Evolutionary conservation across 2,329 filamentous ascomycete species (phyloP), one percentile per base, ranked within the genome.

Genomic region (Diaporthe vaccinii): DNA sequence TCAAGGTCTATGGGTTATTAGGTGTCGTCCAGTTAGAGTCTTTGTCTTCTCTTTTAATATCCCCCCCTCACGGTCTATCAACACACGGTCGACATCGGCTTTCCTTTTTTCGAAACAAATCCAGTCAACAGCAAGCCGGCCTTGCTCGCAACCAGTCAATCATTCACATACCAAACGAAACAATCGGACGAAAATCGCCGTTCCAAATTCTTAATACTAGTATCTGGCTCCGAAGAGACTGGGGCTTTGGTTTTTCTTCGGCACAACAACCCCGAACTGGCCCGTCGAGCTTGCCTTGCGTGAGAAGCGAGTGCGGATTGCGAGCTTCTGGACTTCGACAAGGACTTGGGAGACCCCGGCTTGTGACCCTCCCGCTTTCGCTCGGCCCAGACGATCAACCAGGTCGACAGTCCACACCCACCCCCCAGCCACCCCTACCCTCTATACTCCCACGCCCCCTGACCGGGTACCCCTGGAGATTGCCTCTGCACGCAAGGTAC

Each of bases 101-200:
- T 62, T 71, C 68, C 53, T 61, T 72, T 73, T 67, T 67, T n/a
- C 39, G 73, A 75, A 75, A 76, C 75, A 76, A 77, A 78, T 85
- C 79, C 83, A 82, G 84, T 85, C 71, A 77, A 86, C 84, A 83
- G 87, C 89, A 90, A 91, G 89, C 89, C 82, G 89, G 89, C 85
- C 89, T 91, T 91, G 89, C 88, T 88, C 84, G 81, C 82, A 87
- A 85, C 85, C 84, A 85, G 84, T 86, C 88, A 86, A 84, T 89
- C 86, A 84, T 86, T 86, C 78, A 74, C 72, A 74, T 77, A 78
- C 68, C 80, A 81, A 81, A 84, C 65, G 34, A 69, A 69, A 41
- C 65, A 51, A 55, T 69, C 65, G 65, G 65, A 69, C 65, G 49
- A 53, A 28, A 69, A 55, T 41, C 65, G 65, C 65, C 65, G 82